Evolutionary conservation across 495 filamentous ascomycete species (phyloP).

Genomic region (Hamigera avellanea): DNA sequence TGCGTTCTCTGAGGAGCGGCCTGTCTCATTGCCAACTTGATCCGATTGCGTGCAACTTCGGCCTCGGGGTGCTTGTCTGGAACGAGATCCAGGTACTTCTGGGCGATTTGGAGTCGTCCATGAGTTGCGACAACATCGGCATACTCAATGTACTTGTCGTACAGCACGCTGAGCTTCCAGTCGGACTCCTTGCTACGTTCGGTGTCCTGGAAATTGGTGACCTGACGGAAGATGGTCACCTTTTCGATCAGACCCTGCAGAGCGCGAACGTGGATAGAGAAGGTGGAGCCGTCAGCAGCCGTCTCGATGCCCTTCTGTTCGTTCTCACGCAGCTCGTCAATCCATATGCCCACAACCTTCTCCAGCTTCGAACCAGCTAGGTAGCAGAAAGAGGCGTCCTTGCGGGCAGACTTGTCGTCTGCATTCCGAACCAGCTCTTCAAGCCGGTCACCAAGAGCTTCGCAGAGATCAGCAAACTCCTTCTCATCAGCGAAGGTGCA

Average conservation of each 20-base stretch:
- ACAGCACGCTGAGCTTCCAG: constrained; percentile 84
- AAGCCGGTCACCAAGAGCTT: constrained; percentile 86
- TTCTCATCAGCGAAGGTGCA: constrained; percentile 87
- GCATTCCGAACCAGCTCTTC: constrained; percentile 49
- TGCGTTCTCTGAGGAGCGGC: constrained; percentile 29
- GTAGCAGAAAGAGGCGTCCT: constrained; percentile 93
- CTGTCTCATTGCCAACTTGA: constrained; percentile 77
- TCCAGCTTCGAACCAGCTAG: constrained; percentile 91
- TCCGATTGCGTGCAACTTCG: constrained; percentile 73
- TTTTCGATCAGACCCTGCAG: constrained; percentile 95
- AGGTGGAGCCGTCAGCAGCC: constrained; percentile 58
- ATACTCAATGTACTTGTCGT: constrained; percentile 94
- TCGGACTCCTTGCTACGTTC: constrained; percentile 56
- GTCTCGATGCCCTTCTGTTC: constrained; percentile 65
- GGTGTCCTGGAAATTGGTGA: constrained; percentile 78
- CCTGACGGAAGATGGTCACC: constrained; percentile 91
- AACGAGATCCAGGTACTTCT: constrained; percentile 84
- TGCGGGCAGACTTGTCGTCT: constrained; percentile 46
- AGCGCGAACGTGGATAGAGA: constrained; percentile 81
- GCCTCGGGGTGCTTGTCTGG: constrained; percentile 79
- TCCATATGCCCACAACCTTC: constrained; percentile 92
- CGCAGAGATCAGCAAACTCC: constrained; percentile 94
- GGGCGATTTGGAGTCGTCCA: constrained; percentile 73
- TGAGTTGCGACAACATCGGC: constrained; percentile 89
- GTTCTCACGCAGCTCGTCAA: constrained; percentile 70